Evolutionary conservation across 805 yeast species (phyloP), one percentile per base, ranked within the genome.

Genomic region (Cyberlindnera saturnus): DNA sequence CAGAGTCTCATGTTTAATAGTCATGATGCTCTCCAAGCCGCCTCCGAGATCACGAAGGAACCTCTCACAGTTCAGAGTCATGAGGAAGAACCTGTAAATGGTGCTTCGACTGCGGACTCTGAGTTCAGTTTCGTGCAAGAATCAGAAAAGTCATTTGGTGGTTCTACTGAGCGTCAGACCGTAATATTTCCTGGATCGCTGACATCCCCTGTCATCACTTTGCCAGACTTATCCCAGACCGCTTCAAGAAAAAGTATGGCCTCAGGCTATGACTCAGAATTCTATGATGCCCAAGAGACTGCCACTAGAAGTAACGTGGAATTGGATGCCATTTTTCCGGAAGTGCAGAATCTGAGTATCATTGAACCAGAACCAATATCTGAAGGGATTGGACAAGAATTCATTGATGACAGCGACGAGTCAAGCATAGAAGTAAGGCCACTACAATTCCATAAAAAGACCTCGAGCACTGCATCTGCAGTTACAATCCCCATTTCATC

Each of bases 401-500:
- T 23, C 34, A 34, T 28, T 11, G 14, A 19, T 20, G 20, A 32
- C 5, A 4, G 18, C 32, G 43, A 36, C 19, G 37, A 26, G 8
- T 50, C 53, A 11, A 48, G 49, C 34, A 40, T 47, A 6, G 42
- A 40, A 2, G 47, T 55, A 3, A 40, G 48, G 32, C 62, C 62
- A 7, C 47, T 57, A 44, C 42, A 45, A 3, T 47, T 58, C 36
- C 60, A 55, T 36, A 50, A 41, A 16, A 56, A 51, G 43, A 50
- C 56, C 0, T 6, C 30, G 16, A 55, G 58, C 36, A 34, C 52
- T 1, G 46, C 39, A 1, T 48, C 55, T 6, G 39, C 49, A 13
- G 40, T 44, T 15, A 36, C 39, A 5, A 44, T 42, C 3, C 29
- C 43, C 6, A 36, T 36, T 1, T 39, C 48, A 7, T 36, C 30